Percentiles rank a stretch among this genome's conserved stretches.
Conservation (phyloP, 2,329 filamentous ascomycete genomes). For the Alternaria panax region DNA sequence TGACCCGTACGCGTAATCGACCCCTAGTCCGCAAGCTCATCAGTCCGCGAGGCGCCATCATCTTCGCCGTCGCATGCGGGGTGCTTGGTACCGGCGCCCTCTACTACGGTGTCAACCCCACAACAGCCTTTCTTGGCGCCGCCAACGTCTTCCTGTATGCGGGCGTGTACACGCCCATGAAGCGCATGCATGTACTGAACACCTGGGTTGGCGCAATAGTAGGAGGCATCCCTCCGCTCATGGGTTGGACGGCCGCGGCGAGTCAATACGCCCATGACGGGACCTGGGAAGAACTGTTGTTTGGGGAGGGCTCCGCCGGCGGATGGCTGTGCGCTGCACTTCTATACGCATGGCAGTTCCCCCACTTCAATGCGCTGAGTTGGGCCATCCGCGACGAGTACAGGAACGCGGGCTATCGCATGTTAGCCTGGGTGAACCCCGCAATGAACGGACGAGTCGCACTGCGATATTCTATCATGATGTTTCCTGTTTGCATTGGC, state of each 20-base stretch:
- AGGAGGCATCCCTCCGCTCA: slow-evolving; percentile 90
- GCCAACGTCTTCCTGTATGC: slow-evolving; percentile 90
- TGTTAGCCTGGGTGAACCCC: slow-evolving; percentile 88
- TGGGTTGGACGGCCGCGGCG: slow-evolving; percentile 97
- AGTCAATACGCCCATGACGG: slow-evolving; percentile 74
- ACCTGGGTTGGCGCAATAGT: slow-evolving; percentile 96
- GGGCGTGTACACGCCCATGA: slow-evolving; percentile 90
- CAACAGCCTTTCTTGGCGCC: slow-evolving; percentile 83
- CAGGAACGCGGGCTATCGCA: slow-evolving; percentile 69
- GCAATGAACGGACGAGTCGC: slow-evolving; percentile 86
- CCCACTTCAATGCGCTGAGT: slow-evolving; percentile 94
- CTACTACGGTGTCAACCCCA: slow-evolving; percentile 92
- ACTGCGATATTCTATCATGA: slow-evolving; percentile 82
- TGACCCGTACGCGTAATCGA: slow-evolving; percentile 90
- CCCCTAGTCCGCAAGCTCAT: slow-evolving; percentile 86
- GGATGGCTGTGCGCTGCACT: slow-evolving; percentile 88
- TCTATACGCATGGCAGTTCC: slow-evolving; percentile 96
- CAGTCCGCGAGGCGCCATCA: slow-evolving; percentile 71
- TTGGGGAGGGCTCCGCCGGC: slow-evolving; percentile 73
- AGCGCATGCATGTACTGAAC: slow-evolving; percentile 84
- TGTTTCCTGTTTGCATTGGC: slow-evolving; percentile 84
- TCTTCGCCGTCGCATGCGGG: slow-evolving; percentile 81
- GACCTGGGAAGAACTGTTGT: slow-evolving; percentile 78
- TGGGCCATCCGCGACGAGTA: slow-evolving; percentile 93
- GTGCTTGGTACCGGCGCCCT: slow-evolving; percentile 73